phyloP scores from a whole-genome alignment of 2,329 filamentous ascomycete genomes.

The Botrytis fragariae region DNA sequence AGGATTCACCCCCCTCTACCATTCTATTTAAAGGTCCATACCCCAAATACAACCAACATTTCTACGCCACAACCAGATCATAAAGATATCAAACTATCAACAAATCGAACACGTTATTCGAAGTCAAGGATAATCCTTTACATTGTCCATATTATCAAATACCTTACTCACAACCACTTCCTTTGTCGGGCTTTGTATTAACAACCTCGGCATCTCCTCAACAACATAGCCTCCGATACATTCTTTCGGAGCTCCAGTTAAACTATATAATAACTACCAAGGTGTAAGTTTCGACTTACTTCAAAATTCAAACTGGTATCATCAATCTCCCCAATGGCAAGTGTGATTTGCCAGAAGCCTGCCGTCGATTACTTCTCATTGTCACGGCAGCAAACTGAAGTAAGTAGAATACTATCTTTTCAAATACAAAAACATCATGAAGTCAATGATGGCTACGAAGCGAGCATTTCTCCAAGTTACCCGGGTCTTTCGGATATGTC shows the following conservation, averaged over 20 bases:
- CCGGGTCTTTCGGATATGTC: not conserved
- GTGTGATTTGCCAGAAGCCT: conserved; percentile 24
- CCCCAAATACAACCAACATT: conserved; percentile 13
- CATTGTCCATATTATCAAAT: conserved; percentile 8
- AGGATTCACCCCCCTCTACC: not conserved
- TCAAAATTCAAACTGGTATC: not conserved
- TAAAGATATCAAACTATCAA: conserved; percentile 13
- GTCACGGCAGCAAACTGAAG: conserved; percentile 26
- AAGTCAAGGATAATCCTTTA: not conserved
- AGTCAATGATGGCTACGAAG: not conserved
- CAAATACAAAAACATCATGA: not conserved
- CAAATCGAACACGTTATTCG: not conserved
- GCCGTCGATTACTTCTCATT: conserved; percentile 28
- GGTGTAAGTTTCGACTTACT: conserved; percentile 22
- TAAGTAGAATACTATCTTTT: conserved; percentile 21
- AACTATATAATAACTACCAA: not conserved
- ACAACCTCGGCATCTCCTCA: conserved; percentile 12
- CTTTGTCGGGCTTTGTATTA: conserved; percentile 14
- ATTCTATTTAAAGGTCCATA: conserved; percentile 17
- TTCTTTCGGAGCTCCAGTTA: conserved; percentile 5
- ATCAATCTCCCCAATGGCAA: conserved; percentile 24
- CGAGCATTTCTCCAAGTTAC: not conserved
- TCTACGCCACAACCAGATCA: conserved; percentile 16
- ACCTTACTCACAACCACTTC: conserved; percentile 9
- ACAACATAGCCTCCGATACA: not conserved